phyloP scores from a whole-genome alignment of 768 basidiomycete species.

The Termitomyces sp. region DNA sequence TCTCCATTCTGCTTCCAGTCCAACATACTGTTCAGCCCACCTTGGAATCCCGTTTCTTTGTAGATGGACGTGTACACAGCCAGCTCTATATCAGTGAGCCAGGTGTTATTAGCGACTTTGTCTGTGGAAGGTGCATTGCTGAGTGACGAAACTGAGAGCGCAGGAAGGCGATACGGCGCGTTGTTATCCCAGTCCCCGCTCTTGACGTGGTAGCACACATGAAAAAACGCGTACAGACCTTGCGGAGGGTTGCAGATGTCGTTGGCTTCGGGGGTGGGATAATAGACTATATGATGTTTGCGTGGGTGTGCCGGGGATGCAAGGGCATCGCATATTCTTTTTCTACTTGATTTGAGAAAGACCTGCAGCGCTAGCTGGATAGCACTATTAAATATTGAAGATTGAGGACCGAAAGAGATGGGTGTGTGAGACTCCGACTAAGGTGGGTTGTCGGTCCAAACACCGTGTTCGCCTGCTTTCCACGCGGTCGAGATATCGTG shows the following conservation, averaged over 20 bases:
- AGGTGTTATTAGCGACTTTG: constrained; percentile 30
- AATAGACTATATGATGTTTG: constrained; percentile 59
- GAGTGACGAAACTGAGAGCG: constrained; percentile 31
- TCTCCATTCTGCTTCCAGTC: constrained; percentile 28
- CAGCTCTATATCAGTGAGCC: constrained; percentile 52
- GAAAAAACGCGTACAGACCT: constrained; percentile 47
- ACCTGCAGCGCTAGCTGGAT: too few species aligned
- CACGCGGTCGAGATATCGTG: too few species aligned
- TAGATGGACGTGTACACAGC: constrained; percentile 50
- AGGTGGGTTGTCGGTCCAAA: too few species aligned
- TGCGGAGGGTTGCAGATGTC: constrained; percentile 44
- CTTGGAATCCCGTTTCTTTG: constrained; percentile 52
- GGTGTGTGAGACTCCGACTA: too few species aligned
- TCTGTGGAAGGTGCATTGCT: constrained; percentile 32
- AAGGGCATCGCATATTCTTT: constrained; percentile 29
- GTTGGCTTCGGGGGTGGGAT: constrained; percentile 45
- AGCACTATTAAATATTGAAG: too few species aligned
- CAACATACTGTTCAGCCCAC: constrained; percentile 49
- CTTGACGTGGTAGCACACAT: constrained; percentile 57
- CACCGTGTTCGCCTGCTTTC: too few species aligned
- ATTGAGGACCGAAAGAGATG: too few species aligned
- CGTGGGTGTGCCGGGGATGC: constrained; percentile 45
- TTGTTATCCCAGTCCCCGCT: constrained; percentile 51
- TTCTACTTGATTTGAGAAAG: too few species aligned
- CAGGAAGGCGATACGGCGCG: constrained; percentile 36